Evolutionary conservation across 345 rosid genomes (phyloP).

Genomic region (Eucalyptus tenuipes): DNA sequence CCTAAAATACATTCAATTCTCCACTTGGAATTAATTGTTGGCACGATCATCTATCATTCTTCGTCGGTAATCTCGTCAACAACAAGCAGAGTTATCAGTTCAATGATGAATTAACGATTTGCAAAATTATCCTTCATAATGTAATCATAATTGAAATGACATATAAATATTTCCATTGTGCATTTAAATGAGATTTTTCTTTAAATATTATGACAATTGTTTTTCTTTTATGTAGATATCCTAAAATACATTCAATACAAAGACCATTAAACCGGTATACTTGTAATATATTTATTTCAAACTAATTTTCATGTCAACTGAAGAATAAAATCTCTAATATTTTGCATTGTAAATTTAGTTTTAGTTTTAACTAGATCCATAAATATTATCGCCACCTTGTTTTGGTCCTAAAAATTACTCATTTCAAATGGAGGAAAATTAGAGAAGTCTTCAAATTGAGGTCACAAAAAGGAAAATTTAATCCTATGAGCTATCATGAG

Average conservation of each 20-base stretch:
- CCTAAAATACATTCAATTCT: neutral
- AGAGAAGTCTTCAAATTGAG: neutral
- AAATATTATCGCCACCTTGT: neutral
- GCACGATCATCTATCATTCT: no score
- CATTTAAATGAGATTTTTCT: neutral
- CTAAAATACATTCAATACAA: neutral
- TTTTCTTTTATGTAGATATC: neutral
- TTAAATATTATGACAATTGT: neutral
- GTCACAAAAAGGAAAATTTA: neutral
- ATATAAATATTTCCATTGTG: neutral
- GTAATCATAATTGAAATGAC: neutral
- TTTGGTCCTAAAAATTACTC: neutral
- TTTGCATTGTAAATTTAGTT: neutral
- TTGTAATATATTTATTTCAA: neutral
- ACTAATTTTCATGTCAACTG: neutral
- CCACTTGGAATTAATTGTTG: fast-evolving
- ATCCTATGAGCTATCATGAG: neutral
- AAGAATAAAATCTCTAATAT: neutral
- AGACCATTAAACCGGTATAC: no score
- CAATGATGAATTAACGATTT: no score
- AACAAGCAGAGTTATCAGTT: fast-evolving
- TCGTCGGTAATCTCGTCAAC: no score
- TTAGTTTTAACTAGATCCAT: neutral
- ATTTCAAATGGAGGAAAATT: fast-evolving
- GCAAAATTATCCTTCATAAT: neutral